Conservation (phyloP, 139 green algal species). For the Medakamo hakoo region DNA sequence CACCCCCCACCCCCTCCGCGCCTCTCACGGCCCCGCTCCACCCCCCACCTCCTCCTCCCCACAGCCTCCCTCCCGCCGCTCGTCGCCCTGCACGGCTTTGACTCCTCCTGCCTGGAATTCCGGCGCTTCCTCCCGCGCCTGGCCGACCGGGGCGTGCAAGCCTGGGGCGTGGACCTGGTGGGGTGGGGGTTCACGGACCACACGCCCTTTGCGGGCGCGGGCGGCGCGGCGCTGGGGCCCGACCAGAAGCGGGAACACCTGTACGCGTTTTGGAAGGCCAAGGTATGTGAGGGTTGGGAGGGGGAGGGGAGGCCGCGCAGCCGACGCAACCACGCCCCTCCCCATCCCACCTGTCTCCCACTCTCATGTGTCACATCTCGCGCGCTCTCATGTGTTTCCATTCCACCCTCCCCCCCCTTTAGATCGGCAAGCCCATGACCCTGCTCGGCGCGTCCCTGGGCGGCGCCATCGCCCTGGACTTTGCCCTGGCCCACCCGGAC, state of each 20-base stretch:
- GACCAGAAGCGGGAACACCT: constrained; percentile 65
- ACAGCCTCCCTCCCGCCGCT: constrained; percentile 27
- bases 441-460: constrained; percentile 71
- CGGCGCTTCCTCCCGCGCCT: constrained; percentile 61
- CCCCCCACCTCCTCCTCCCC: too few relatives aligned
- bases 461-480: constrained; percentile 79
- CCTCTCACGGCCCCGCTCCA: background rate
- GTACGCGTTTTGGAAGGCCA: constrained; percentile 44
- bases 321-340: background rate
- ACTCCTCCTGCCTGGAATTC: constrained; percentile 71
- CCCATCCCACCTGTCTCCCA: too few relatives aligned
- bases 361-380: too few relatives aligned
- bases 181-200: constrained; percentile 33
- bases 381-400: too few relatives aligned
- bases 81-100: constrained; percentile 80
- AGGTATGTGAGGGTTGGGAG: constrained; percentile 11
- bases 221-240: constrained; percentile 11
- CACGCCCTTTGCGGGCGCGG: background rate
- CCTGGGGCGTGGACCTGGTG: constrained; percentile 70
- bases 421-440: constrained; percentile 47
- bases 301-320: background rate
- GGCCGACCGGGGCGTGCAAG: constrained; percentile 19
- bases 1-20: background rate
- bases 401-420: too few relatives aligned
- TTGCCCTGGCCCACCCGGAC: constrained; percentile 62